These are phyloP conservation scores for Ocimum tenuiflorum DNA, from an alignment of 257 asterid genomes.

Conservation along the genomic window DNA sequence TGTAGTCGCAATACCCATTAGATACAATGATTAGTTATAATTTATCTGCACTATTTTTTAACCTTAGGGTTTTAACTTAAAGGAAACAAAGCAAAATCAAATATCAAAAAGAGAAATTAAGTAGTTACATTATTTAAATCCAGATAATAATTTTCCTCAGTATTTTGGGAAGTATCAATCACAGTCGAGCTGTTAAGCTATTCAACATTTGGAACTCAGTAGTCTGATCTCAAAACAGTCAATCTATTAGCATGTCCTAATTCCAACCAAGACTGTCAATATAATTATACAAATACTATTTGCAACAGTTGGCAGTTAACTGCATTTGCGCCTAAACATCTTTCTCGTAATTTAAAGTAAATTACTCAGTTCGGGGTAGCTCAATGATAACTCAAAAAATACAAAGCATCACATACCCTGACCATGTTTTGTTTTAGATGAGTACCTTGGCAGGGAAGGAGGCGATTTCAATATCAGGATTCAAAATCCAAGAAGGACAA, in stretches of 20 bases:
- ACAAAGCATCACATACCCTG: constrained; percentile 2
- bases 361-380: not conserved
- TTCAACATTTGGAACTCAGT: no score
- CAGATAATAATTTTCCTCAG: no score
- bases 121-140: no score
- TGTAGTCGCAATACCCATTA: no score
- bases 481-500: not conserved
- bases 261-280: not conserved
- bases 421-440: not conserved
- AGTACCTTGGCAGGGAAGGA: constrained; percentile 12
- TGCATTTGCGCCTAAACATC: not conserved
- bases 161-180: no score
- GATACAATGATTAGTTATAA: no score
- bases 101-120: no score
- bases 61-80: no score
- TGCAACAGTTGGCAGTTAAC: not conserved
- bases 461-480: not conserved
- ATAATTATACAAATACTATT: not conserved
- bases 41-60: no score
- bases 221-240: not conserved
- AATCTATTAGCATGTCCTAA: not conserved
- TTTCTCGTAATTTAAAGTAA: constrained; percentile 9
- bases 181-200: not conserved
- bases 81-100: no score
- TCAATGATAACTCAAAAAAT: not conserved